A percentile compares a stretch with the other conserved stretches of the same genome.
Conservation (phyloP, 2,329 filamentous ascomycete species). For the Aspergillus amoenus region DNA sequence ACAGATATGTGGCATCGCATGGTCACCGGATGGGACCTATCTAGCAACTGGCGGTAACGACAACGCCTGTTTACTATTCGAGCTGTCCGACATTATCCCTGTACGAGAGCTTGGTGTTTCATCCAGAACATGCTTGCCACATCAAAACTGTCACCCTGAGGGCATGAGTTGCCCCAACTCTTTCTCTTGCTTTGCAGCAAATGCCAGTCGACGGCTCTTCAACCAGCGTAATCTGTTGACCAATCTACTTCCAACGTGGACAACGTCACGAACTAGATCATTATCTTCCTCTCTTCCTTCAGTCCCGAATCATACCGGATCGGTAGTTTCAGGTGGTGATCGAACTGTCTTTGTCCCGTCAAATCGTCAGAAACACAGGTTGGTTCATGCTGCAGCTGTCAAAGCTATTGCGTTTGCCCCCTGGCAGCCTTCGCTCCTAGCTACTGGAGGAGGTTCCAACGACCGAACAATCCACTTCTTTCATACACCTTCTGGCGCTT, state of each 20-base stretch:
- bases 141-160: slow-evolving; percentile 12
- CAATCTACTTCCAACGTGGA: slow-evolving; percentile 30
- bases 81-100: slow-evolving; percentile 58
- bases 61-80: slow-evolving; percentile 81
- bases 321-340: slow-evolving; percentile 31
- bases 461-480: slow-evolving; percentile 97
- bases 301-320: slow-evolving; percentile 26
- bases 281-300: slow-evolving; percentile 22
- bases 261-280: slow-evolving; percentile 17
- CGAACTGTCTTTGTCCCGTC: slow-evolving; percentile 51
- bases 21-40: slow-evolving; percentile 71
- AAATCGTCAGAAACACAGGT: slow-evolving; percentile 67
- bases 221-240: slow-evolving; percentile 23
- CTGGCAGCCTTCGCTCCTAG: slow-evolving; percentile 83
- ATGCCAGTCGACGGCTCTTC: slow-evolving; percentile 22
- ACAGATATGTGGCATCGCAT: slow-evolving; percentile 90
- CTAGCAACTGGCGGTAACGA: slow-evolving; percentile 93
- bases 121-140: slow-evolving; percentile 11
- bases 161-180: slow-evolving; percentile 16
- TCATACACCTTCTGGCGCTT: slow-evolving; percentile 78
- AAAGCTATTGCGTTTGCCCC: slow-evolving; percentile 97
- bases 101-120: slow-evolving; percentile 13
- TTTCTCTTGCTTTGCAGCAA: slow-evolving; percentile 23
- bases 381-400: slow-evolving; percentile 80
- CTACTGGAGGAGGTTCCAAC: slow-evolving; percentile 89